A percentile compares a stretch with the other conserved stretches of the same genome.
Conservation (phyloP, 176 grass and related monocot species). For the Eremochloa ophiuroides region DNA sequence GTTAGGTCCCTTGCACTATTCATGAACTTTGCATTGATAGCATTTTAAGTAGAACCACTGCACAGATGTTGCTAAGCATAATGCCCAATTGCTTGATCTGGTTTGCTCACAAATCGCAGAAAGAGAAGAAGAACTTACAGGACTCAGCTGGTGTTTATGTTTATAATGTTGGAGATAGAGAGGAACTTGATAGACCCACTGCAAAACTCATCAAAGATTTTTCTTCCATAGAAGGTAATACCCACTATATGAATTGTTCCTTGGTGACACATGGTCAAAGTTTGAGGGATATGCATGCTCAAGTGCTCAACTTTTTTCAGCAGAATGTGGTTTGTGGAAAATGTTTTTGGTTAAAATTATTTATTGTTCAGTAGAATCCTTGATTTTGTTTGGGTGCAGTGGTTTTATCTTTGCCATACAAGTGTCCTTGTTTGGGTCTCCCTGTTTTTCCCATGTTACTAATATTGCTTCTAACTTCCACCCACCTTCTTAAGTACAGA, state of each 20-base stretch:
- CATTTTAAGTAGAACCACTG: not conserved
- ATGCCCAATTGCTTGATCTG: conserved; percentile 3
- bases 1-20: not conserved
- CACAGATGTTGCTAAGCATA: not conserved
- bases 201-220: conserved; percentile 90
- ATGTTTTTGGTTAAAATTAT: not conserved
- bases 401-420: not conserved
- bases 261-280: conserved; percentile 4
- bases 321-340: not conserved
- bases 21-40: not conserved
- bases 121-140: conserved; percentile 97
- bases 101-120: conserved; percentile 46
- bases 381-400: not conserved
- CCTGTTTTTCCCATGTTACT: not conserved
- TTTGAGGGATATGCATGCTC: conserved; percentile 11
- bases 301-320: not conserved
- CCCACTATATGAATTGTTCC: conserved; percentile 10
- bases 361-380: not conserved
- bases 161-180: conserved; percentile 79
- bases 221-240: conserved; percentile 69
- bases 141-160: conserved; percentile 80
- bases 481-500: not conserved
- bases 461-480: not conserved
- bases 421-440: not conserved
- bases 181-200: conserved; percentile 71